phyloP scores from a whole-genome alignment of 805 yeast species.

The Pichia manshurica region DNA sequence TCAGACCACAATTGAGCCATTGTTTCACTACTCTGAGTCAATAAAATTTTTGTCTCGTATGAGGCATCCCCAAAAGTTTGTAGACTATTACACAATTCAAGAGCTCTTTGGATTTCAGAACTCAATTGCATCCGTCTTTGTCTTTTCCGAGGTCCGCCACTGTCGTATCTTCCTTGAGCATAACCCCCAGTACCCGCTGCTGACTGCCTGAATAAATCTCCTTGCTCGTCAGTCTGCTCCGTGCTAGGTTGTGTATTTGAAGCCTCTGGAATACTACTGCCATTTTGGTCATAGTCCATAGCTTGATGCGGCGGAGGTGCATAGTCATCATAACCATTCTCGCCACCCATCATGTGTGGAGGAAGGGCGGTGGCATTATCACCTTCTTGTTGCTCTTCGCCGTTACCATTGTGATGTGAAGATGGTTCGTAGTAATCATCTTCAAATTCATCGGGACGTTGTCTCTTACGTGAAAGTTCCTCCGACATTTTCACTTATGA shows the following conservation, averaged over 20 bases:
- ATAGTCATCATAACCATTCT: neutral
- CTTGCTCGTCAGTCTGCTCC: neutral
- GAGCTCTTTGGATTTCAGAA: constrained; percentile 33
- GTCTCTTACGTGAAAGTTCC: constrained; percentile 15
- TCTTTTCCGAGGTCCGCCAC: constrained; percentile 11
- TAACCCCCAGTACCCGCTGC: no score
- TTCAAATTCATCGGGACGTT: constrained; percentile 14
- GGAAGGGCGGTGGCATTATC: constrained; percentile 1
- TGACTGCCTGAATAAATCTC: neutral
- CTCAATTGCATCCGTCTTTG: constrained; percentile 12
- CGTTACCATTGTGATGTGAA: no score
- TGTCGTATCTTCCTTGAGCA: constrained; percentile 1
- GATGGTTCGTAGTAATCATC: constrained; percentile 10
- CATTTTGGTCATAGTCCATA: no score
- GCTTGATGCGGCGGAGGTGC: constrained; percentile 4
- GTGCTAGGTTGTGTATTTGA: neutral
- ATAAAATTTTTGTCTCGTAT: constrained; percentile 36
- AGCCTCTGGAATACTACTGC: neutral
- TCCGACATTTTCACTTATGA: constrained; percentile 18
- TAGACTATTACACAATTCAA: constrained; percentile 41
- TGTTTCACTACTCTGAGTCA: constrained; percentile 39
- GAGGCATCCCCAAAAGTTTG: constrained; percentile 47
- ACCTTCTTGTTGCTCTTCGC: constrained; percentile 6
- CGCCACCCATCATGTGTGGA: constrained; percentile 7
- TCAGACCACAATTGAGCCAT: constrained; percentile 51